Evolutionary conservation across 2,329 filamentous ascomycete genomes (phyloP).

Genomic region (Beauveria brongniartii): DNA sequence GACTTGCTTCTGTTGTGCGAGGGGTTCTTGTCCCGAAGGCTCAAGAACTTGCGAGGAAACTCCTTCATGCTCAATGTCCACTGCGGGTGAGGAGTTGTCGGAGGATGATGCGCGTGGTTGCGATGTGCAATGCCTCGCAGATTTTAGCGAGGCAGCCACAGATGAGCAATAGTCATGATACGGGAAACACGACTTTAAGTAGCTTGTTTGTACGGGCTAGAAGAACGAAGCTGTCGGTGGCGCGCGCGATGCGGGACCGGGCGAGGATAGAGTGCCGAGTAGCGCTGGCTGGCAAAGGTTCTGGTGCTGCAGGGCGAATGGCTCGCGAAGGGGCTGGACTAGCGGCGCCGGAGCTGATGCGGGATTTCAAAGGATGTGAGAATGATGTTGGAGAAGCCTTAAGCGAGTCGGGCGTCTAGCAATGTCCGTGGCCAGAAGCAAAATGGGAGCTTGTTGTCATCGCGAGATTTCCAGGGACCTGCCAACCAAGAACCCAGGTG

Average conservation of each 20-base stretch:
- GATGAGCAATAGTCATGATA: conserved; percentile 24
- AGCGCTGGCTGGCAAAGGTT: neutral
- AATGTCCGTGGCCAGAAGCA: neutral
- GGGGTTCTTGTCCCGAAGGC: conserved; percentile 57
- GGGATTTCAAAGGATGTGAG: neutral
- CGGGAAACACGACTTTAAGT: neutral
- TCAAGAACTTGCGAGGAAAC: conserved; percentile 58
- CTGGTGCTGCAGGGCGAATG: neutral
- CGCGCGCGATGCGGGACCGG: neutral
- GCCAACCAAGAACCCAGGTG: neutral
- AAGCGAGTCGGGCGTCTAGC: neutral
- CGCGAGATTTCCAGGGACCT: conserved; percentile 7
- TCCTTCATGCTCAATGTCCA: conserved; percentile 39
- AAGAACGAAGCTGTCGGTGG: neutral
- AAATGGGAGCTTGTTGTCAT: conserved; percentile 6
- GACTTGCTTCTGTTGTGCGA: conserved; percentile 47
- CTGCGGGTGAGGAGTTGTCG: neutral
- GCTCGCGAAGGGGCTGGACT: neutral
- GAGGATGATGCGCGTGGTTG: neutral
- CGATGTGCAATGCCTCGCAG: conserved; percentile 19
- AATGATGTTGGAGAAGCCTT: neutral
- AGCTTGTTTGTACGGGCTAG: neutral
- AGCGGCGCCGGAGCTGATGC: neutral
- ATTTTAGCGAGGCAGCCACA: conserved; percentile 24
- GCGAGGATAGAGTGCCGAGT: neutral